These are phyloP conservation scores for Puccinia brachypodii DNA, from an alignment of 1,284 basidiomycete species.

Conservation along the genomic window DNA sequence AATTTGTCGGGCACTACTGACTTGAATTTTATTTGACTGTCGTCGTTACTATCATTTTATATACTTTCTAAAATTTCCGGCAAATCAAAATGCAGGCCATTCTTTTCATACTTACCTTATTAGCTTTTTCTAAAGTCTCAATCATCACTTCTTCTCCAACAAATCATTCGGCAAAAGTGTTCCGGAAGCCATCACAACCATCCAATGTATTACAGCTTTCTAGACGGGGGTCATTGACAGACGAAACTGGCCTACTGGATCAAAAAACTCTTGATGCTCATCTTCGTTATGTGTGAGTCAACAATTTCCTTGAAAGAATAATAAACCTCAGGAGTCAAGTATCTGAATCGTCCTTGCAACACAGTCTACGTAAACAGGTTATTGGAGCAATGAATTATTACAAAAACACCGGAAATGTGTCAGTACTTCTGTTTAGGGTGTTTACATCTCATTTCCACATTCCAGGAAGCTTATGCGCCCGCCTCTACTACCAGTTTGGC, in stretches of 20 bases:
- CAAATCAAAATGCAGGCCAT: slow-evolving; percentile 7
- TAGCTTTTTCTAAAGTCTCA: not conserved
- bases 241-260: slow-evolving; percentile 33
- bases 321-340: not conserved
- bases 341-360: not conserved
- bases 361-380: slow-evolving; percentile 35
- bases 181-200: not conserved
- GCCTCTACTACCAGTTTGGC: slow-evolving; percentile 9
- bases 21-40: not conserved
- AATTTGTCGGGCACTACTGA: not conserved
- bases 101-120: not conserved
- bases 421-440: not conserved
- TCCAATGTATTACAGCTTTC: slow-evolving; percentile 17
- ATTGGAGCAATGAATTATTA: slow-evolving; percentile 47
- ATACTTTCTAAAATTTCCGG: not conserved
- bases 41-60: not conserved
- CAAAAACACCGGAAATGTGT: slow-evolving; percentile 44
- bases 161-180: not conserved
- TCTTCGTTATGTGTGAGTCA: slow-evolving; percentile 34
- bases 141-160: slow-evolving; percentile 2
- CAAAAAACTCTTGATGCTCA: slow-evolving; percentile 26
- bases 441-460: no score
- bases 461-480: not conserved
- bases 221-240: slow-evolving; percentile 4
- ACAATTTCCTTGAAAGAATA: not conserved